These are phyloP conservation scores for Hemileia vastatrix DNA, from an alignment of 1,284 basidiomycete genomes.

Conservation along the genomic window DNA sequence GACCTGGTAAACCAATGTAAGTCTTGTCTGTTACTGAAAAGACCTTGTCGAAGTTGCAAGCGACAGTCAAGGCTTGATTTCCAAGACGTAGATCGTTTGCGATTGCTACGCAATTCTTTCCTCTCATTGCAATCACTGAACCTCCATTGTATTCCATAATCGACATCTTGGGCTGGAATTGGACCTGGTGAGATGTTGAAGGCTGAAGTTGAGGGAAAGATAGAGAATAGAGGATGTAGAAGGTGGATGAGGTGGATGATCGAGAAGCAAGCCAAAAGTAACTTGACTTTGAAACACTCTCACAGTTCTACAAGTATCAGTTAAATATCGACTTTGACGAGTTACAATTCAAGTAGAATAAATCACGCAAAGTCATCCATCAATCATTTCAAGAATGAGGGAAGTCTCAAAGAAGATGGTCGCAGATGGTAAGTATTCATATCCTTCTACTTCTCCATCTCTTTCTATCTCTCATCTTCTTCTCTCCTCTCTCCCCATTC, in stretches of 20 bases:
- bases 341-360: no score
- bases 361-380: no score
- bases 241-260: neutral
- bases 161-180: conserved; percentile 31
- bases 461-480: conserved; percentile 29
- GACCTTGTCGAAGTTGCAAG: conserved; percentile 89
- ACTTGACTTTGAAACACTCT: no score
- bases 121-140: conserved; percentile 96
- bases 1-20: conserved; percentile 80
- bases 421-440: conserved; percentile 47
- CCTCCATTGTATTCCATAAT: conserved; percentile 73
- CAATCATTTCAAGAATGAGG: no score
- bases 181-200: neutral
- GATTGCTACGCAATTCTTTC: conserved; percentile 97
- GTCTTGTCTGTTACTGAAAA: conserved; percentile 92
- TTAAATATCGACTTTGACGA: no score
- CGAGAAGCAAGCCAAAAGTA: no score
- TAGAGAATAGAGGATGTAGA: neutral
- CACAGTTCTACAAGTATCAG: no score
- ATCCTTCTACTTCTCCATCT: conserved; percentile 47
- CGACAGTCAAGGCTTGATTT: conserved; percentile 75
- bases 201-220: neutral
- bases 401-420: no score
- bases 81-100: conserved; percentile 89
- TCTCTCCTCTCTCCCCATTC: conserved; percentile 2